Evolutionary conservation across 2,329 filamentous ascomycete genomes (phyloP).

Genomic region (Xylariaceae sp.): DNA sequence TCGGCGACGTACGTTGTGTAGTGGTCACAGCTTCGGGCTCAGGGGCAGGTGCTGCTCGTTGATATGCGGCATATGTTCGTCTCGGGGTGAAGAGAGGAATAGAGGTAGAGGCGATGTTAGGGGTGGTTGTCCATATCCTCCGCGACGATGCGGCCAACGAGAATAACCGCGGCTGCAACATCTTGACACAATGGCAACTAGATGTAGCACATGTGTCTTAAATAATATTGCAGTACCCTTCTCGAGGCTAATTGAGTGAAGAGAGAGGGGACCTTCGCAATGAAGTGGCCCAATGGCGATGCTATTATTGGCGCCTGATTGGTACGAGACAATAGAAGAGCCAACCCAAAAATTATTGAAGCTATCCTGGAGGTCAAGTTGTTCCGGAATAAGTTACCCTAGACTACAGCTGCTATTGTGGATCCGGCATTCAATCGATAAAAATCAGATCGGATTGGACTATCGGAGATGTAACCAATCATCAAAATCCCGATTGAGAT

Average conservation of each 20-base stretch:
- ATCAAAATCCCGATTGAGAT: neutral
- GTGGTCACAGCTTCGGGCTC: conserved; percentile 13
- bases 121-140: conserved; percentile 25
- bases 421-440: too few relatives aligned
- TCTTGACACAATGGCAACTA: conserved; percentile 24
- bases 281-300: conserved; percentile 1
- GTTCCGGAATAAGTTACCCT: conserved; percentile 21
- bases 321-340: too few relatives aligned
- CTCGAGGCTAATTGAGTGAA: conserved; percentile 7
- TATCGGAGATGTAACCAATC: too few relatives aligned
- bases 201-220: conserved; percentile 13
- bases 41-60: conserved; percentile 15
- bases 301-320: conserved; percentile 1
- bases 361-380: conserved; percentile 26
- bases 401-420: conserved; percentile 3
- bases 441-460: too few relatives aligned
- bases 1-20: conserved; percentile 18
- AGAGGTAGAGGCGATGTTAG: conserved; percentile 17
- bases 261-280: too few relatives aligned
- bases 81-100: too few relatives aligned
- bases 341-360: too few relatives aligned
- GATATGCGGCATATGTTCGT: conserved; percentile 29
- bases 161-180: conserved; percentile 32
- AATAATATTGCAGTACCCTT: conserved; percentile 13
- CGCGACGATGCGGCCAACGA: conserved; percentile 21